phyloP scores from a whole-genome alignment of 1,139 yeast genomes.

The Protomyces arabidopsidicola region DNA sequence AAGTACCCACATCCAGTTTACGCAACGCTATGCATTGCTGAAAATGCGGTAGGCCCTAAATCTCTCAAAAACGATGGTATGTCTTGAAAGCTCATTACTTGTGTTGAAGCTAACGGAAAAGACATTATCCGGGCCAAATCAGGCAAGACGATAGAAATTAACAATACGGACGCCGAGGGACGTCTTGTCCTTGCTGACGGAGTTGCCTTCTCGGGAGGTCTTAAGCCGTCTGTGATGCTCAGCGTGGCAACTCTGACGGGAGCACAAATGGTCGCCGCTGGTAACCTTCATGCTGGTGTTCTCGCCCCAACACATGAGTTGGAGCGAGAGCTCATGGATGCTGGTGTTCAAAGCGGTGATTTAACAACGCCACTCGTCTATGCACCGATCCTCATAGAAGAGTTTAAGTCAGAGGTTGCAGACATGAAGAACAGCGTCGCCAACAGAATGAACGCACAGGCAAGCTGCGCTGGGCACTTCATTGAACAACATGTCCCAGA shows the following conservation, averaged over 20 bases:
- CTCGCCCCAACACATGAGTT: constrained; percentile 3
- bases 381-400: constrained; percentile 9
- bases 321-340: constrained; percentile 1
- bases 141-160: constrained; percentile 28
- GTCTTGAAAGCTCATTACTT: too few relatives aligned
- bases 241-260: constrained; percentile 29
- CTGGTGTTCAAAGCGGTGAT: constrained; percentile 13
- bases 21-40: constrained; percentile 24
- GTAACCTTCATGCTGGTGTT: constrained; percentile 6
- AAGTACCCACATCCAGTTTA: constrained; percentile 13
- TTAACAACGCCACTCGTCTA: constrained; percentile 11
- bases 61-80: constrained; percentile 25
- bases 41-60: constrained; percentile 21
- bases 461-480: constrained; percentile 20
- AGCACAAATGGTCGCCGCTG: constrained; percentile 22
- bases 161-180: constrained; percentile 30
- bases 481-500: constrained; percentile 21
- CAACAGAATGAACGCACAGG: constrained; percentile 4
- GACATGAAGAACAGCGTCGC: constrained; percentile 18
- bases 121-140: constrained; percentile 12
- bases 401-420: constrained; percentile 19
- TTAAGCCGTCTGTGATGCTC: constrained; percentile 18
- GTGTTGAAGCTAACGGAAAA: too few relatives aligned
- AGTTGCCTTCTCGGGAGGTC: constrained; percentile 11
- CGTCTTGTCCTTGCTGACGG: constrained; percentile 29